These are phyloP conservation scores for Debaryomyces maramus DNA, from an alignment of 805 yeast species.

Conservation along the genomic window DNA sequence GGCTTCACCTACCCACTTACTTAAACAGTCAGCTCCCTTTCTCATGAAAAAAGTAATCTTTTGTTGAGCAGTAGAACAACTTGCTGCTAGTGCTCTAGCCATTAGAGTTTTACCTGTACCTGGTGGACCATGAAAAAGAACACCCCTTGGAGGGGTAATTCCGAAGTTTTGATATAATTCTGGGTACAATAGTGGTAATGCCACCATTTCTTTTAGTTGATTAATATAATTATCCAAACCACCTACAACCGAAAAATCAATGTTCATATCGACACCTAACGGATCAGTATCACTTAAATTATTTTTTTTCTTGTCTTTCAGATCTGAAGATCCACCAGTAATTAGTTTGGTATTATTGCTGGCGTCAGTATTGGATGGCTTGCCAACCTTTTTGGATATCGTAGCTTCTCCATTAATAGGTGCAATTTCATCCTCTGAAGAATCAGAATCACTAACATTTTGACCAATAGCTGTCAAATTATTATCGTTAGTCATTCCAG, in stretches of 20 bases:
- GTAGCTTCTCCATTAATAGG: conserved; percentile 45
- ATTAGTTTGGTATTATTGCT: conserved; percentile 30
- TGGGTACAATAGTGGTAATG: conserved; percentile 88
- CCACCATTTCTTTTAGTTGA: conserved; percentile 95
- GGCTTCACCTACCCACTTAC: conserved; percentile 99
- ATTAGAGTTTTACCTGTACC: conserved; percentile 98
- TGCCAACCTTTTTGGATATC: conserved; percentile 14
- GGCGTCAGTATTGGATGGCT: conserved; percentile 13
- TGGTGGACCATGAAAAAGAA: conserved; percentile 97
- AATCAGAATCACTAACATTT: conserved; percentile 51
- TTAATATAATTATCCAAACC: conserved; percentile 89
- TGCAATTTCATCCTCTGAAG: conserved; percentile 61
- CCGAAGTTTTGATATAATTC: conserved; percentile 87
- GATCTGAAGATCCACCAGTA: conserved; percentile 30
- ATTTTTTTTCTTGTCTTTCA: conserved; percentile 51
- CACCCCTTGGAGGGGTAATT: conserved; percentile 97
- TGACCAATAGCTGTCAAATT: conserved; percentile 34
- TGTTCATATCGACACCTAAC: conserved; percentile 82
- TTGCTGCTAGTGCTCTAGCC: conserved; percentile 97
- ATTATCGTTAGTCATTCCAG: conserved; percentile 29
- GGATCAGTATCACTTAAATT: conserved; percentile 89
- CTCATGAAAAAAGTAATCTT: conserved; percentile 97
- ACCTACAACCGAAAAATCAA: conserved; percentile 83
- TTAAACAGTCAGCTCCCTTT: conserved; percentile 94
- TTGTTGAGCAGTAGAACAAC: conserved; percentile 79